Evolutionary conservation across 805 yeast genomes (phyloP), one percentile per base, ranked within the genome.

Genomic region (Lachancea kluyveri): DNA sequence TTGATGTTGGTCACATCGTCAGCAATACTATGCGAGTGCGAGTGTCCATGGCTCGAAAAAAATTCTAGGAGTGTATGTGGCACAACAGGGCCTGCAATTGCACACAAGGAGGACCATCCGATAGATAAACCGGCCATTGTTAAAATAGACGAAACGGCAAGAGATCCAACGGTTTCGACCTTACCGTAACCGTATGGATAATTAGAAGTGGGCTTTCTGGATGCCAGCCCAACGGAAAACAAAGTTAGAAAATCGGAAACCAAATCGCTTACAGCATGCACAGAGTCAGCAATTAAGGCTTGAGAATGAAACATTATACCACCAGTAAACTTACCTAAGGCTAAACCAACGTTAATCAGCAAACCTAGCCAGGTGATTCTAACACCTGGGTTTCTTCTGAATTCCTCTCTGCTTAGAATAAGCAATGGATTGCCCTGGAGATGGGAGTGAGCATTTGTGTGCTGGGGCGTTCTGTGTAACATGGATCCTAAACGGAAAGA

Each of bases 271-370:
- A 85, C 68, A 0, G 97, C 90, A 60, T 92, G 98, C 17, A 87
- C 79, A 1, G 96, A 88, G 59, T 92, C 98, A 1, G 98, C 98
- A 30, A 88, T 55, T 35, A 92, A 70, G 2, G 96, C 88, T 55
- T 88, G 96, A 0, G 98, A 92, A 57, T 92, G 95, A 70, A 92
- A 92, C 22, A 77, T 77, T 11, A 85, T 66, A 6, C 98, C 98
- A 18, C 97, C 97, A 14, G 77, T 58, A 17, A 87, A 88, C 56
- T 92, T 92, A 19, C 88, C 79, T 2, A 73, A 64, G 0, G 95
- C 96, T 79, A 92, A 79, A 9, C 82, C 77, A 8, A 85, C 74
- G 53, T 92, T 92, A 25, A 84, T 85, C 17, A 77, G 60, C 24
- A 90, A 67, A 0, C 98, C 98, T 31, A 90, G 66, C 84, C 95